Conservation (phyloP, 768 basidiomycete genomes). For the Tricholoma matsutake region DNA sequence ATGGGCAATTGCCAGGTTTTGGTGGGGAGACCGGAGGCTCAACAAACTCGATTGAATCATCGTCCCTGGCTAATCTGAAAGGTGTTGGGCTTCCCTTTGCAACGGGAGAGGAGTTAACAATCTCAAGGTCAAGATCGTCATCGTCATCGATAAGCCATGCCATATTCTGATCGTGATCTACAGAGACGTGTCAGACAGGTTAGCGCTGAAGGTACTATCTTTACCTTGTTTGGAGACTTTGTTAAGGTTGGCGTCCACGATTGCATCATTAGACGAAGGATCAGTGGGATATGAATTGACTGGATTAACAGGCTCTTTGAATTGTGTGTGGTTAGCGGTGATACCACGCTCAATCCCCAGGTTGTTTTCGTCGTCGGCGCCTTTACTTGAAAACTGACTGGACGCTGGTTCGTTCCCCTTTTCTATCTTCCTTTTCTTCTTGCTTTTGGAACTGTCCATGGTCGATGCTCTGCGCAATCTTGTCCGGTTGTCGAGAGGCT, state of each 20-base stretch:
- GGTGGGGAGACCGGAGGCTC: not conserved
- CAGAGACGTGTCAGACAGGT: not conserved
- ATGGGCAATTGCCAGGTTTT: not conserved
- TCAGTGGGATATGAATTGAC: not conserved
- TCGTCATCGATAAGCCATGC: constrained; percentile 66
- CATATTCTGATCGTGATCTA: constrained; percentile 39
- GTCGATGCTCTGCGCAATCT: constrained; percentile 47
- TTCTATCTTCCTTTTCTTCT: constrained; percentile 26
- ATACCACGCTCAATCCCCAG: constrained; percentile 50
- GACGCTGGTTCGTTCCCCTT: constrained; percentile 22
- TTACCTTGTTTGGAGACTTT: not conserved
- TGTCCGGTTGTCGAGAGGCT: constrained; percentile 25
- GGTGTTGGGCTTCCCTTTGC: constrained; percentile 5
- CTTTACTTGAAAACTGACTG: constrained; percentile 44
- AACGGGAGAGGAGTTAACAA: constrained; percentile 50
- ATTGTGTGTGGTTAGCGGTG: not conserved
- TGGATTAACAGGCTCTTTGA: not conserved
- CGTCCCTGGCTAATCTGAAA: not conserved
- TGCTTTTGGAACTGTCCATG: constrained; percentile 27
- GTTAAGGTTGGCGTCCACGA: constrained; percentile 11
- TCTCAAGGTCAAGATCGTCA: constrained; percentile 53
- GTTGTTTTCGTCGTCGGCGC: constrained; percentile 53
- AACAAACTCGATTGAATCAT: constrained; percentile 24
- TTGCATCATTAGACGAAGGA: constrained; percentile 4
- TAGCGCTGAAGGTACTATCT: not conserved